Conservation (phyloP, 2,329 filamentous ascomycete genomes). For the Aspergillus sp. region DNA sequence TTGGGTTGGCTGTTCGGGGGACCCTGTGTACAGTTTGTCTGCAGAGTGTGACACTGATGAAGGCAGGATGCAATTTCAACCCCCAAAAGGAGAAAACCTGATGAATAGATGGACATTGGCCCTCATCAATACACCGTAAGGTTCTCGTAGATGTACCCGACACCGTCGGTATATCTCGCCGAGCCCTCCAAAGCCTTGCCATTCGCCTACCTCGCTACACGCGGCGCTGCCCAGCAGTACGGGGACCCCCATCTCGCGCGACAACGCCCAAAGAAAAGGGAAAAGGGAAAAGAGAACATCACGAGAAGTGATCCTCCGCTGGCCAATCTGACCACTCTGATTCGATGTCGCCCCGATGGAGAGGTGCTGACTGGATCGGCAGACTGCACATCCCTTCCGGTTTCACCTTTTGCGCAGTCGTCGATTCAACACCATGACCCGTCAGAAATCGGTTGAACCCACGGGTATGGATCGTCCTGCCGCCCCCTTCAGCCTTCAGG, state of each 20-base stretch:
- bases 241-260: background rate
- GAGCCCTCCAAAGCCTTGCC: background rate
- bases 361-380: constrained; percentile 23
- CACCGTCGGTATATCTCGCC: background rate
- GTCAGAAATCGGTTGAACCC: constrained; percentile 23
- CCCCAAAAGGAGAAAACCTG: no score
- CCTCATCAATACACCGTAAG: background rate
- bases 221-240: background rate
- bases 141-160: background rate
- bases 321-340: constrained; percentile 10
- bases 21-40: no score
- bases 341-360: constrained; percentile 7
- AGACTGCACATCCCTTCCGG: constrained; percentile 18
- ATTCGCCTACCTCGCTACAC: background rate
- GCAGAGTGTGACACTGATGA: no score
- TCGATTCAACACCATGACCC: constrained; percentile 15
- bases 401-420: constrained; percentile 21
- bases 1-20: background rate
- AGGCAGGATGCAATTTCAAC: no score
- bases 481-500: constrained; percentile 6
- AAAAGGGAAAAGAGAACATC: background rate
- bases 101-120: no score
- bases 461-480: constrained; percentile 28
- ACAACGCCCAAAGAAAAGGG: background rate
- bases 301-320: background rate